phyloP scores from a whole-genome alignment of 257 asterid genomes.

The Coffea eugenioides region DNA sequence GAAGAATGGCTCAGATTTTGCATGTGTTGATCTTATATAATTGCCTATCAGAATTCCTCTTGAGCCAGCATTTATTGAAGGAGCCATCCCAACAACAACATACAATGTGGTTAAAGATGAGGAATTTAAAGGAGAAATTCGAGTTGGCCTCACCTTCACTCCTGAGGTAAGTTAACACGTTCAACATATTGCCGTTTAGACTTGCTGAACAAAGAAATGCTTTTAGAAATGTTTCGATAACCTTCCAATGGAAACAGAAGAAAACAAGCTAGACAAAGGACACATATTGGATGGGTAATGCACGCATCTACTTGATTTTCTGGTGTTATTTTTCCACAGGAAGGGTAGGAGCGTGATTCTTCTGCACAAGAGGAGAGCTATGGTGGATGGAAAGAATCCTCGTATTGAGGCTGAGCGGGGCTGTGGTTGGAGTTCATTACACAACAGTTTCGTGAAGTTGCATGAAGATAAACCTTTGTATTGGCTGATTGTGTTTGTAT shows the following conservation, averaged over 20 bases:
- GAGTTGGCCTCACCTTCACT: slow-evolving; percentile 46
- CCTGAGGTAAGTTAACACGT: slow-evolving; percentile 37
- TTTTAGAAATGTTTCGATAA: no score
- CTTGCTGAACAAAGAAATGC: no score
- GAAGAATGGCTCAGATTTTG: background rate
- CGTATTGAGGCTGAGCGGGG: slow-evolving; percentile 21
- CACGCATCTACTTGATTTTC: background rate
- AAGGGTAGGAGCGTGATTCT: slow-evolving; percentile 16
- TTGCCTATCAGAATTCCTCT: slow-evolving; percentile 39
- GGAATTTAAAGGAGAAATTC: slow-evolving; percentile 50
- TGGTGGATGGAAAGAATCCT: slow-evolving; percentile 58
- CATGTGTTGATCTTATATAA: background rate
- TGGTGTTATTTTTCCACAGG: slow-evolving; percentile 15
- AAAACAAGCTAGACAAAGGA: no score
- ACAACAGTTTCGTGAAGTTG: background rate
- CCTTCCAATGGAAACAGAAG: no score
- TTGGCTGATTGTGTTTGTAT: background rate
- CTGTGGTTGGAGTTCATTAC: background rate
- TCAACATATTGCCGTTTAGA: no score
- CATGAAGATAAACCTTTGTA: background rate
- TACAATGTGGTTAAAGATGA: slow-evolving; percentile 57
- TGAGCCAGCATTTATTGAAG: slow-evolving; percentile 38
- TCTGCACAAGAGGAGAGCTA: slow-evolving; percentile 32
- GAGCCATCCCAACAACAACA: slow-evolving; percentile 35
- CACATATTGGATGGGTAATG: background rate